These are phyloP conservation scores for Scheffersomyces stipitis DNA, from an alignment of 805 yeast genomes.

Conservation along the genomic window DNA sequence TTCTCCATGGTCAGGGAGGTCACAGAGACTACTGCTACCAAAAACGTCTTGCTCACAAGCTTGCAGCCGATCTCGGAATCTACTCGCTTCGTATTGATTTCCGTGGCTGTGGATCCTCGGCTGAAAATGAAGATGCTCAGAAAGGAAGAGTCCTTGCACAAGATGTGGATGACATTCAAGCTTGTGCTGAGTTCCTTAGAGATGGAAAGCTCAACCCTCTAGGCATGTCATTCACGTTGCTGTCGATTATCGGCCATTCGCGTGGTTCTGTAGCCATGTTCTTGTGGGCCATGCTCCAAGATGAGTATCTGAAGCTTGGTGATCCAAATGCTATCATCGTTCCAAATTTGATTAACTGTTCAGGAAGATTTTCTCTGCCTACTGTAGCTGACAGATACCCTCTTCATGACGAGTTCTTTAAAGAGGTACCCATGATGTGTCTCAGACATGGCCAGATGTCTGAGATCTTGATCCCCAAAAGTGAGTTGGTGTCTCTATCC, in stretches of 20 bases:
- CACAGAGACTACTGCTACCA: conserved; percentile 81
- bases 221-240: conserved; percentile 45
- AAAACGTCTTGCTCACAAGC: conserved; percentile 53
- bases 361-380: conserved; percentile 63
- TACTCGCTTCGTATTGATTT: conserved; percentile 79
- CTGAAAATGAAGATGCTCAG: conserved; percentile 36
- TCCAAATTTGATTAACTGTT: conserved; percentile 68
- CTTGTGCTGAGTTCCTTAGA: conserved; percentile 27
- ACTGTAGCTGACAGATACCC: conserved; percentile 45
- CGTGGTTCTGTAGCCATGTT: conserved; percentile 78
- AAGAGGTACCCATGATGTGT: conserved; percentile 23
- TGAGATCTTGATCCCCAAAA: conserved; percentile 41
- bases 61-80: conserved; percentile 61
- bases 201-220: conserved; percentile 33
- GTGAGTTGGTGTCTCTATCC: conserved; percentile 54
- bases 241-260: conserved; percentile 72
- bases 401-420: conserved; percentile 15
- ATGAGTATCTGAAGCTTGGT: conserved; percentile 28
- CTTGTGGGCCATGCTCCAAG: conserved; percentile 59
- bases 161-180: conserved; percentile 69
- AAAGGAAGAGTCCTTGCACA: conserved; percentile 58
- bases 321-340: conserved; percentile 42
- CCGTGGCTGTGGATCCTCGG: conserved; percentile 81
- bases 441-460: conserved; percentile 53
- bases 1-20: conserved; percentile 85